These are phyloP conservation scores for Penicillium simplicissimum DNA, from an alignment of 495 filamentous ascomycete genomes.

Conservation along the genomic window DNA sequence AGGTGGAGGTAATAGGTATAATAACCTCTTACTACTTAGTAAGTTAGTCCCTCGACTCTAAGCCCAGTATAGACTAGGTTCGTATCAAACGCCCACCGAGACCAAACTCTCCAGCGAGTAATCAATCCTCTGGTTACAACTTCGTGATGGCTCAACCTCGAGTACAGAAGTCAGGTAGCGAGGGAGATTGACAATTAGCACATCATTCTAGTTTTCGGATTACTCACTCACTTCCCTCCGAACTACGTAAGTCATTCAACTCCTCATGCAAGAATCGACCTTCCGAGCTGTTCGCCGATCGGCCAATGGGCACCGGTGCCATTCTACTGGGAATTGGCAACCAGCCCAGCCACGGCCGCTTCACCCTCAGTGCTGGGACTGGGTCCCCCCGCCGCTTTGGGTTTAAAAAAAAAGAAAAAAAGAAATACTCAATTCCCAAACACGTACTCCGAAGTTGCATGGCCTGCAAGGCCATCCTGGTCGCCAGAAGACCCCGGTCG, in stretches of 20 bases:
- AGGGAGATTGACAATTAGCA: neutral
- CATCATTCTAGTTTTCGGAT: neutral
- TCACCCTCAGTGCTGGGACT: conserved; percentile 20
- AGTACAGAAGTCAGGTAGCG: neutral
- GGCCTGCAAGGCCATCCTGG: conserved; percentile 12
- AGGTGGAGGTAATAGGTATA: too few relatives aligned
- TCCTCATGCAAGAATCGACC: neutral
- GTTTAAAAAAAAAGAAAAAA: conserved; percentile 4
- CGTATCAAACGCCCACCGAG: neutral
- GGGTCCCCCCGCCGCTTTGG: neutral
- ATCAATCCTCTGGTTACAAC: neutral
- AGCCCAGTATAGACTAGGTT: neutral
- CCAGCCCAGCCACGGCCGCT: conserved; percentile 23
- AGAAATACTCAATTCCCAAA: conserved; percentile 4
- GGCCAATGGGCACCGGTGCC: conserved; percentile 24
- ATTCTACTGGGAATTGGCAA: conserved; percentile 25
- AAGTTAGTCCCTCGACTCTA: neutral
- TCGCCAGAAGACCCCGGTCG: neutral
- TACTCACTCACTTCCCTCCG: neutral
- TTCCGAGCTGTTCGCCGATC: conserved; percentile 1
- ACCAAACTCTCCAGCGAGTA: neutral
- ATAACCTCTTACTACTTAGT: neutral
- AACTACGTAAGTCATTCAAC: too few relatives aligned
- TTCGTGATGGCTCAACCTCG: neutral
- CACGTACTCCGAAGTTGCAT: conserved; percentile 7